phyloP scores from a whole-genome alignment of 805 yeast genomes.

The Kodamaea lidongshanica region DNA sequence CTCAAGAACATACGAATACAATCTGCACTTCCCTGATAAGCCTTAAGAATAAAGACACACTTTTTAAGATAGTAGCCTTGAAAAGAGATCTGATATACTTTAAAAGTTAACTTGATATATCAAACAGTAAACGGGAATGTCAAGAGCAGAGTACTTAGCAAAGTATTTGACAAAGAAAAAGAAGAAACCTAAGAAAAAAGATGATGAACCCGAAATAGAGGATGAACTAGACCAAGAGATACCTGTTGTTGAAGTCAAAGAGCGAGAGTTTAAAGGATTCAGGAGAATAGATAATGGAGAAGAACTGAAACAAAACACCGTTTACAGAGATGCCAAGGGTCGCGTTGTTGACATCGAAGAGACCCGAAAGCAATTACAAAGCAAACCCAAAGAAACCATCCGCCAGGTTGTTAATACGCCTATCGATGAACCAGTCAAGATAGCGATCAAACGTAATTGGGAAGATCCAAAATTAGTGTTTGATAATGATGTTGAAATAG shows the following conservation, averaged over 20 bases:
- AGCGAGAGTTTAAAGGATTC: slow-evolving; percentile 25
- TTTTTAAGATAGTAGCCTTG: no score
- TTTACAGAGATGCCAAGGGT: slow-evolving; percentile 61
- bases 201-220: slow-evolving; percentile 6
- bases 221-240: slow-evolving; percentile 19
- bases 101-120: no score
- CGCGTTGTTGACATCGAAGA: slow-evolving; percentile 39
- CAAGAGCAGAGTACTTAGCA: slow-evolving; percentile 29
- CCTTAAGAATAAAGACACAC: no score
- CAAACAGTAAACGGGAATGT: no score
- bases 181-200: slow-evolving; percentile 13
- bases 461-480: slow-evolving; percentile 65
- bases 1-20: no score
- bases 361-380: slow-evolving; percentile 17
- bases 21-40: no score
- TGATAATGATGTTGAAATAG: slow-evolving; percentile 19
- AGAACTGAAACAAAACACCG: slow-evolving; percentile 24
- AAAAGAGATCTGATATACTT: no score
- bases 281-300: slow-evolving; percentile 30
- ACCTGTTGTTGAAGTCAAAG: slow-evolving; percentile 18
- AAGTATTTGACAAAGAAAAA: slow-evolving; percentile 20
- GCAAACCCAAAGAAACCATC: slow-evolving; percentile 15
- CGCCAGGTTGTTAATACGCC: slow-evolving; percentile 24
- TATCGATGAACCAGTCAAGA: slow-evolving; percentile 29
- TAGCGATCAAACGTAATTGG: slow-evolving; percentile 17